Evolutionary conservation across 2,329 filamentous ascomycete genomes (phyloP).

Genomic region (Hansfordia pulvinata): DNA sequence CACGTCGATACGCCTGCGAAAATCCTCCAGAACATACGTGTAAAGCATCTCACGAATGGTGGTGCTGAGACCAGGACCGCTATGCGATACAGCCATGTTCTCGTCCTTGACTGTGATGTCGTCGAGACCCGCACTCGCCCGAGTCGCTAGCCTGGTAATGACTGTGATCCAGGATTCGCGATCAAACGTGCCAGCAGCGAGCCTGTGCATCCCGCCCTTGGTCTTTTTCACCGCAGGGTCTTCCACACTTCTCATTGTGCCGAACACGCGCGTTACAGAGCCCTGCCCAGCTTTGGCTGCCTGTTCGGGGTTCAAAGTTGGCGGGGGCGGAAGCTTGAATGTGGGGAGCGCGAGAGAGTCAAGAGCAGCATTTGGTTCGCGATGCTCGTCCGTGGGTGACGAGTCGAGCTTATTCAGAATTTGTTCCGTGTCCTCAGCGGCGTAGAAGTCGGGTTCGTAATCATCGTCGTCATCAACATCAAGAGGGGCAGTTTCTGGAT

Average conservation of each 20-base stretch:
- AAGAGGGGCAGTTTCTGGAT: slow-evolving; percentile 44
- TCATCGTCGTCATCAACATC: slow-evolving; percentile 76
- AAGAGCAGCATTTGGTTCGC: slow-evolving; percentile 29
- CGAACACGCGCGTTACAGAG: slow-evolving; percentile 65
- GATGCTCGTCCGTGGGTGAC: slow-evolving; percentile 41
- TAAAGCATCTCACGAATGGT: slow-evolving; percentile 71
- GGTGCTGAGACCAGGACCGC: no score
- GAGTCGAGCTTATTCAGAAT: slow-evolving; percentile 66
- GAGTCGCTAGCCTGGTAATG: slow-evolving; percentile 71
- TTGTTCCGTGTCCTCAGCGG: slow-evolving; percentile 65
- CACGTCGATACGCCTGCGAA: slow-evolving; percentile 75
- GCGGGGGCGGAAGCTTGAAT: slow-evolving; percentile 69
- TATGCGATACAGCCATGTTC: no score
- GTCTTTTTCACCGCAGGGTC: slow-evolving; percentile 46
- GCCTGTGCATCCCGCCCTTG: slow-evolving; percentile 64
- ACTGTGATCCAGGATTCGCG: slow-evolving; percentile 86
- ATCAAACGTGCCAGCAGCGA: slow-evolving; percentile 75
- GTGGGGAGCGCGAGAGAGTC: slow-evolving; percentile 54
- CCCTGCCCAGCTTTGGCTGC: slow-evolving; percentile 61
- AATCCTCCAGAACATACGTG: slow-evolving; percentile 81
- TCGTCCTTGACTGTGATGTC: slow-evolving; percentile 43
- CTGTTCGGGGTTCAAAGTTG: slow-evolving; percentile 56
- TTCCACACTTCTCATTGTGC: slow-evolving; percentile 61
- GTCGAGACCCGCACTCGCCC: slow-evolving; percentile 60
- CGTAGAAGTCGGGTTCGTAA: slow-evolving; percentile 79